These are phyloP conservation scores for Cystobasidium tubakii DNA, from an alignment of 768 basidiomycete genomes.

Conservation along the genomic window DNA sequence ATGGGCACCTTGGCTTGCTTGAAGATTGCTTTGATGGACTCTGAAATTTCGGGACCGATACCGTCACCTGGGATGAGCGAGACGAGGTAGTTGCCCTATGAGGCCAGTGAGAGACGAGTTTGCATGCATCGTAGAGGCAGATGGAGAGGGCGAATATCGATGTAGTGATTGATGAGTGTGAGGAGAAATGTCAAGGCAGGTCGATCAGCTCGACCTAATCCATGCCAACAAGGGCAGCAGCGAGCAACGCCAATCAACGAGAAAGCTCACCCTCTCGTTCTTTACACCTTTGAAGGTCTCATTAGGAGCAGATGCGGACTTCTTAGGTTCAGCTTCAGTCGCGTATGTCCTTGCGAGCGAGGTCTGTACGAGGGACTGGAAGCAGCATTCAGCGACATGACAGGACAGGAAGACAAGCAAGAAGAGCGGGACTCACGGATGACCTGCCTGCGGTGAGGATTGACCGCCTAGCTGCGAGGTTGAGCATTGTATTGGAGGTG, in stretches of 20 bases:
- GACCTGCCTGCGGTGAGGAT: constrained; percentile 3
- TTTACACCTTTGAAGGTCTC: constrained; percentile 22
- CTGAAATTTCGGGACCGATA: constrained; percentile 97
- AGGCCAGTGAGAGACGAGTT: neutral
- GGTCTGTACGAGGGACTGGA: neutral
- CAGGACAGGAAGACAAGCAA: neutral
- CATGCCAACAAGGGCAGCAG: neutral
- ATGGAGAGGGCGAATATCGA: neutral
- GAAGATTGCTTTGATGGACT: constrained; percentile 92
- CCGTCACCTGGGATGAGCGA: constrained; percentile 96
- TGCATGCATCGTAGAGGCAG: neutral
- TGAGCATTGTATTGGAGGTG: neutral
- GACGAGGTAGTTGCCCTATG: constrained; percentile 88
- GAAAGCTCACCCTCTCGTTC: constrained; percentile 1
- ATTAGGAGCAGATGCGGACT: constrained; percentile 5
- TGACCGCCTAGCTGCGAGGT: neutral
- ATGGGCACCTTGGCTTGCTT: constrained; percentile 86
- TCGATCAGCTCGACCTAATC: neutral
- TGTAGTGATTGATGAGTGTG: neutral
- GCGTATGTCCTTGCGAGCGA: constrained; percentile 14
- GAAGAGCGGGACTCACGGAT: neutral
- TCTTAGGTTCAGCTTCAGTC: constrained; percentile 24
- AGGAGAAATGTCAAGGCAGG: neutral
- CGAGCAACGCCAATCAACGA: neutral
- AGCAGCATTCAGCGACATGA: neutral